Conservation (phyloP, 192 early-diverging fungal genomes). For the Mortierella claussenii region DNA sequence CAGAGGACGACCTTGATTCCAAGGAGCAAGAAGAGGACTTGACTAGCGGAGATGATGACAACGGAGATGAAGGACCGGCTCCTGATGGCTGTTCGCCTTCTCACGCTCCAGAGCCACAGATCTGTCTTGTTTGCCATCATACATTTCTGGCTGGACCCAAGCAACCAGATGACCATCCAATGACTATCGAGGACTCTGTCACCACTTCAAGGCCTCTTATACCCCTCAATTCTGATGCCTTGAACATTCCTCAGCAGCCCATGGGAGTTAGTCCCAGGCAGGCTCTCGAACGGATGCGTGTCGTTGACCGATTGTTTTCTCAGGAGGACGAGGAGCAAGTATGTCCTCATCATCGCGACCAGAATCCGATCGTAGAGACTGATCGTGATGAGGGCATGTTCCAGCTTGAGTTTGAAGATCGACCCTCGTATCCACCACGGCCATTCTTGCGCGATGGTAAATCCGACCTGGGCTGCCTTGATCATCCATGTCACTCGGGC, state of each 20-base stretch:
- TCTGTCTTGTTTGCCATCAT: slow-evolving; percentile 36
- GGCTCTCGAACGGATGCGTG: background rate
- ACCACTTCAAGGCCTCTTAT: background rate
- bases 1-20: background rate
- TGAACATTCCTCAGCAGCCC: slow-evolving; percentile 3
- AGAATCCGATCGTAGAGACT: slow-evolving; percentile 5
- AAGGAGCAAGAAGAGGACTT: slow-evolving; percentile 37
- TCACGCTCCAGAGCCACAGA: background rate
- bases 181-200: background rate
- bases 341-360: background rate
- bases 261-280: slow-evolving; percentile 2
- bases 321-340: slow-evolving; percentile 7
- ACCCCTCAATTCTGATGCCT: background rate
- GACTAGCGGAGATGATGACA: slow-evolving; percentile 37
- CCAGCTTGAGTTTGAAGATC: slow-evolving; percentile 45
- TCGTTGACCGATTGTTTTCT: background rate
- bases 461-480: slow-evolving; percentile 9
- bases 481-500: background rate
- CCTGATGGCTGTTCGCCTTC: background rate
- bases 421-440: slow-evolving; percentile 3
- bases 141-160: slow-evolving; percentile 10
- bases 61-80: background rate
- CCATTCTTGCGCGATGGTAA: background rate
- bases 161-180: too few relatives aligned
- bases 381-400: slow-evolving; percentile 52